A percentile compares a stretch with the other conserved stretches of the same genome.
Conservation (phyloP, 208 protist species). For the Trypanosoma conorhini region DNA sequence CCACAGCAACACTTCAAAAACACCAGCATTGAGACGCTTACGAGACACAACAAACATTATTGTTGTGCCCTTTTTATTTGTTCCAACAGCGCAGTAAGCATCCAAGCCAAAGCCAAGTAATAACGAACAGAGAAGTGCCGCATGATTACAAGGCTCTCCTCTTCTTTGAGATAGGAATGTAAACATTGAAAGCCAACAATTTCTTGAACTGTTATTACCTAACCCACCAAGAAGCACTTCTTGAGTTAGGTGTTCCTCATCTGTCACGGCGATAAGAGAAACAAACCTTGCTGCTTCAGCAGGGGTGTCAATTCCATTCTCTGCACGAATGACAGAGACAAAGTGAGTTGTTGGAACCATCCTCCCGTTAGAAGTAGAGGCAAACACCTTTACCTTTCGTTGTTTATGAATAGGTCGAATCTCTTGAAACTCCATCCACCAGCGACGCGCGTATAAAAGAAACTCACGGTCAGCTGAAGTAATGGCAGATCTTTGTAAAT, state of each 20-base stretch:
- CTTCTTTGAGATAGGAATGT: constrained; percentile 87
- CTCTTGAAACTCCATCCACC: constrained; percentile 88
- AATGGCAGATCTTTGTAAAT: constrained; percentile 77
- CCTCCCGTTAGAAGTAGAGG: constrained; percentile 64
- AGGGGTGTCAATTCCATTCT: constrained; percentile 77
- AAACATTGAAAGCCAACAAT: constrained; percentile 75
- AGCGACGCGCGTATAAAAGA: constrained; percentile 89
- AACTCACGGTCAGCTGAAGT: constrained; percentile 94
- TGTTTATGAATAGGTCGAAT: constrained; percentile 63
- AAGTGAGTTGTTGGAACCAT: constrained; percentile 91
- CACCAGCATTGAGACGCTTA: constrained; percentile 32
- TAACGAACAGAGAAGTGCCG: constrained; percentile 87
- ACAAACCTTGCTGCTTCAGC: constrained; percentile 90
- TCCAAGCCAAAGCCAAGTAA: constrained; percentile 92
- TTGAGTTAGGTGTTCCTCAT: constrained; percentile 37
- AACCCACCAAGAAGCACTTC: constrained; percentile 34
- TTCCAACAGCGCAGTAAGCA: constrained; percentile 83
- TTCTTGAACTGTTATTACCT: constrained; percentile 20
- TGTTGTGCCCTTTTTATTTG: constrained; percentile 41
- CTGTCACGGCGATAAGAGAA: constrained; percentile 64
- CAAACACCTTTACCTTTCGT: constrained; percentile 89
- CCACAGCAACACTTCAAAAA: constrained; percentile 73
- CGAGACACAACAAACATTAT: constrained; percentile 79
- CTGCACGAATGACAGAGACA: constrained; percentile 73
- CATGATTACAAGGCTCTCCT: constrained; percentile 85